phyloP scores from a whole-genome alignment of 495 filamentous ascomycete genomes.

The Tetracladium setigerum region DNA sequence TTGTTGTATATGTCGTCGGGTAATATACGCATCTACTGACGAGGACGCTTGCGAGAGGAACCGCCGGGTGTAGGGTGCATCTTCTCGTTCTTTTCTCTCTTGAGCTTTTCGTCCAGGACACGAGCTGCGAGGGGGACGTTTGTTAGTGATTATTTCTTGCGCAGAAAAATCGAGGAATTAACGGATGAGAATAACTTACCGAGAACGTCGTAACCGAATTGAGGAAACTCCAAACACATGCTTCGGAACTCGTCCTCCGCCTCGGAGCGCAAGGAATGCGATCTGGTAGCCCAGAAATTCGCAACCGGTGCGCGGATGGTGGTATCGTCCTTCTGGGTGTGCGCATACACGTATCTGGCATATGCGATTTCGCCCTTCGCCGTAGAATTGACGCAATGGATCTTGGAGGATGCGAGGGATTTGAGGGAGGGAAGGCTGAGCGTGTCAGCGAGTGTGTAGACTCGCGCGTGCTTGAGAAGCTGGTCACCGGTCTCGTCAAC shows the following conservation, averaged over 20 bases:
- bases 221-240: constrained; percentile 82
- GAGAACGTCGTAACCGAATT: constrained; percentile 89
- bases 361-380: constrained; percentile 84
- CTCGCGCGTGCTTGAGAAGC: constrained; percentile 75
- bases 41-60: constrained; percentile 41
- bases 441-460: constrained; percentile 85
- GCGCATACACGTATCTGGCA: constrained; percentile 81
- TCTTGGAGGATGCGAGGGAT: constrained; percentile 74
- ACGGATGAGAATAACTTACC: constrained; percentile 30
- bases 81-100: constrained; percentile 37
- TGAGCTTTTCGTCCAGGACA: constrained; percentile 52
- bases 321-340: constrained; percentile 59
- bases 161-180: background rate
- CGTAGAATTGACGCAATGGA: constrained; percentile 78
- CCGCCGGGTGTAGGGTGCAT: constrained; percentile 34
- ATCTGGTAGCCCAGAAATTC: constrained; percentile 81
- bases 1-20: too few species aligned
- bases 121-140: constrained; percentile 33
- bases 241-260: constrained; percentile 72
- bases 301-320: constrained; percentile 76
- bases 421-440: constrained; percentile 66
- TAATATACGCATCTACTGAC: constrained; percentile 2
- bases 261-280: constrained; percentile 73
- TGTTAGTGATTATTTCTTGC: background rate
- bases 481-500: constrained; percentile 67